phyloP scores from a whole-genome alignment of 345 rosid species.

The Laguncularia racemosa region DNA sequence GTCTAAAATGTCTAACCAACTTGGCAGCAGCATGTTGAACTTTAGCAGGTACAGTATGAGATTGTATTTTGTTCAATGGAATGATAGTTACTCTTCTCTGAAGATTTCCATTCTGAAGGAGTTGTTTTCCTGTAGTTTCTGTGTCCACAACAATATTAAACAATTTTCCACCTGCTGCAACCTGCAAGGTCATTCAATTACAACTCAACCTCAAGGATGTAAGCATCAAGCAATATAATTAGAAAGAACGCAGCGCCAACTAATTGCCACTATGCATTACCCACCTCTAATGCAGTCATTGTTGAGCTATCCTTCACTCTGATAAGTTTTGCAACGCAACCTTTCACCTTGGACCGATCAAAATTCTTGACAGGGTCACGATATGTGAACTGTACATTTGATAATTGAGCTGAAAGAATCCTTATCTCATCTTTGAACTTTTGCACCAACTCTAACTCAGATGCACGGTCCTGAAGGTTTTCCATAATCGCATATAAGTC shows the following conservation, averaged over 20 bases:
- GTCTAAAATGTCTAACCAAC: slow-evolving; percentile 50
- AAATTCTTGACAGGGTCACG: slow-evolving; percentile 81
- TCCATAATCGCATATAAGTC: not conserved
- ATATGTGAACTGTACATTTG: slow-evolving; percentile 80
- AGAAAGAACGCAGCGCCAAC: no score
- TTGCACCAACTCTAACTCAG: slow-evolving; percentile 58
- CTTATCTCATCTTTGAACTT: slow-evolving; percentile 74
- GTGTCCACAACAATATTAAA: slow-evolving; percentile 89
- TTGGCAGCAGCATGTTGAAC: slow-evolving; percentile 66
- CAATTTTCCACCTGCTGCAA: slow-evolving; percentile 87
- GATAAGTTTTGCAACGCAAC: slow-evolving; percentile 88
- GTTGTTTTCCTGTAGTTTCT: slow-evolving; percentile 85
- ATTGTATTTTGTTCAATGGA: slow-evolving; percentile 84
- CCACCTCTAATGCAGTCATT: slow-evolving; percentile 93
- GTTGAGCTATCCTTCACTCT: slow-evolving; percentile 75
- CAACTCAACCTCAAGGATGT: slow-evolving; percentile 8
- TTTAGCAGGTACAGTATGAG: slow-evolving; percentile 40
- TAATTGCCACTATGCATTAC: slow-evolving; percentile 2
- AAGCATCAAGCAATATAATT: no score
- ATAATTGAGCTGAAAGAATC: slow-evolving; percentile 59
- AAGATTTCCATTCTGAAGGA: slow-evolving; percentile 91
- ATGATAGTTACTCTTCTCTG: slow-evolving; percentile 88
- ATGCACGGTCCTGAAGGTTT: slow-evolving; percentile 55
- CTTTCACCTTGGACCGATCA: slow-evolving; percentile 91
- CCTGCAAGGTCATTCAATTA: slow-evolving; percentile 37